phyloP scores from a whole-genome alignment of 192 early-diverging fungal species.

The Coemansia pectinata region DNA sequence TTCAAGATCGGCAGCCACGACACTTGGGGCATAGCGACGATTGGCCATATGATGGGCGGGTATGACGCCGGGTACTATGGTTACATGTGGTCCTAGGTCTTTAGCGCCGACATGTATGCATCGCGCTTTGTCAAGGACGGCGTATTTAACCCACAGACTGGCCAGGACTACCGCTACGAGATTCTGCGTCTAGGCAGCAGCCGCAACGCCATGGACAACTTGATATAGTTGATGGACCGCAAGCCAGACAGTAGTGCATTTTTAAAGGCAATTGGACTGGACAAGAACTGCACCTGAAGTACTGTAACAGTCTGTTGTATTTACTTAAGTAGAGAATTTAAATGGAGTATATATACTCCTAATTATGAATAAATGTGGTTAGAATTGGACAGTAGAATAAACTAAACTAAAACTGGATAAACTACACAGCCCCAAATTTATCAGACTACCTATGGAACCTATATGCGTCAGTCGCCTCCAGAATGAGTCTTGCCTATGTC shows the following conservation, averaged over 20 bases:
- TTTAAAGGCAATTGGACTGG: slow-evolving; percentile 66
- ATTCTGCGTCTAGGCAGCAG: slow-evolving; percentile 74
- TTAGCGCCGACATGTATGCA: slow-evolving; percentile 81
- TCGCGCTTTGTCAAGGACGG: slow-evolving; percentile 63
- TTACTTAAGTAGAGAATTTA: no score
- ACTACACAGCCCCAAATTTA: no score
- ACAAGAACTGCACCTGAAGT: neutral
- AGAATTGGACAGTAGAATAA: no score
- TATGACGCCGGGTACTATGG: slow-evolving; percentile 80
- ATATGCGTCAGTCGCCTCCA: no score
- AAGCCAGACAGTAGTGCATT: slow-evolving; percentile 81
- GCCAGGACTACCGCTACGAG: slow-evolving; percentile 71
- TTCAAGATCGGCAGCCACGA: slow-evolving; percentile 63
- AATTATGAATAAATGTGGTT: no score
- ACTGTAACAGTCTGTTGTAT: no score
- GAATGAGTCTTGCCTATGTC: no score
- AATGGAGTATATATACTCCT: no score
- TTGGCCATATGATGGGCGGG: slow-evolving; percentile 75
- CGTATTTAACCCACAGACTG: slow-evolving; percentile 59
- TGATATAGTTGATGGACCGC: slow-evolving; percentile 71
- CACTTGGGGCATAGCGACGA: slow-evolving; percentile 64
- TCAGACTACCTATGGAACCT: no score
- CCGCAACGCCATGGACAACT: slow-evolving; percentile 64
- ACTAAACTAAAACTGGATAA: no score
- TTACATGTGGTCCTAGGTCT: slow-evolving; percentile 81